A percentile compares a stretch with the other conserved stretches of the same genome.
Conservation (phyloP, 2,329 filamentous ascomycete genomes). For the Ophiostoma himal-ulmi region DNA sequence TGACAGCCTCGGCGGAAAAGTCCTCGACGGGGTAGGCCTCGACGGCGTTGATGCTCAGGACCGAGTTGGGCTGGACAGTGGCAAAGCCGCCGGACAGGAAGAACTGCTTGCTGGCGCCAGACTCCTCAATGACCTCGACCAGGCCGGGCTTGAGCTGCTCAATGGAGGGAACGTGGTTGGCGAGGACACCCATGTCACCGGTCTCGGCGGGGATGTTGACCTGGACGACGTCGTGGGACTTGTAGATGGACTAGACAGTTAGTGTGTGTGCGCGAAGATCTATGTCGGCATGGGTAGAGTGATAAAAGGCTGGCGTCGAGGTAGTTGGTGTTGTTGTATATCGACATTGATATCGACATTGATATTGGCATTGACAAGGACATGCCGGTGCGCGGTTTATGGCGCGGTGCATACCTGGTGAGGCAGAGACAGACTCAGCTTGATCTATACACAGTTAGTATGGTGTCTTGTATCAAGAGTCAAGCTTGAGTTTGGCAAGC, state of each 20-base stretch:
- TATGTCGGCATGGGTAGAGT: neutral
- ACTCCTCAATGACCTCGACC: constrained; percentile 93
- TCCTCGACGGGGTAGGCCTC: constrained; percentile 93
- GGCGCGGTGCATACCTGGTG: constrained; percentile 71
- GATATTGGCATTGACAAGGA: neutral
- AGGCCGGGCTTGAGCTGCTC: constrained; percentile 98
- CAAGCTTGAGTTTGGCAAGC: neutral
- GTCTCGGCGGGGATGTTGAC: constrained; percentile 98
- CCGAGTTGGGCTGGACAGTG: constrained; percentile 89
- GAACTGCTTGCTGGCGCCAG: constrained; percentile 85
- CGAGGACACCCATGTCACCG: constrained; percentile 98
- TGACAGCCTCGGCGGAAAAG: constrained; percentile 88
- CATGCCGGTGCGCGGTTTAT: constrained; percentile 20
- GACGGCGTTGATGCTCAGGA: constrained; percentile 95
- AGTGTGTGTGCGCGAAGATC: neutral
- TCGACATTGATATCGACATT: constrained; percentile 9
- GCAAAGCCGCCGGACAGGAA: constrained; percentile 98
- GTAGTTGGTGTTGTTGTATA: neutral
- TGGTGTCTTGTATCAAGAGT: neutral
- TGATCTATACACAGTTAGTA: constrained; percentile 55
- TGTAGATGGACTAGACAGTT: constrained; percentile 53
- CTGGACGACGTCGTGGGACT: constrained; percentile 70
- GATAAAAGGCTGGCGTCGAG: neutral
- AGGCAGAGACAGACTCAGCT: constrained; percentile 94
- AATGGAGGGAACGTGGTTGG: constrained; percentile 97